Percentiles rank a stretch among this genome's conserved stretches.
These are phyloP conservation scores for Colletotrichum brevisporum DNA, from an alignment of 2,329 filamentous ascomycete species.

Conservation along the genomic window DNA sequence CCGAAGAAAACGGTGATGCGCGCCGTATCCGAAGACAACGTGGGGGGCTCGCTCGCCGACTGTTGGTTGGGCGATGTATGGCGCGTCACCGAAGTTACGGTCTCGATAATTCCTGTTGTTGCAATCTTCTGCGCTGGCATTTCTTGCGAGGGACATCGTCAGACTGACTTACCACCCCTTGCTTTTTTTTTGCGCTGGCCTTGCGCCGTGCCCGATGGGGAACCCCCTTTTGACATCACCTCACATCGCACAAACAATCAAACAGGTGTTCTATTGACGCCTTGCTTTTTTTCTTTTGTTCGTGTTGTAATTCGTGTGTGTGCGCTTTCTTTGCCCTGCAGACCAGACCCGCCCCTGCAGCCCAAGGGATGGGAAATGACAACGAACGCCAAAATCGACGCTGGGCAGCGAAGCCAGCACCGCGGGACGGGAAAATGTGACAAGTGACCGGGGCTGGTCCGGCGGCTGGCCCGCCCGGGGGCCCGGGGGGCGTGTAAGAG, in stretches of 20 bases:
- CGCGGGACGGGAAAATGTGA: constrained; percentile 6
- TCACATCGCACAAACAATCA: background rate
- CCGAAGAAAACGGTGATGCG: background rate
- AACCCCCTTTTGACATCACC: background rate
- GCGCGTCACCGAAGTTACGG: background rate
- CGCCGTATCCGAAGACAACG: constrained; percentile 2
- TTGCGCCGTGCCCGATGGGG: background rate
- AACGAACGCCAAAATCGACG: constrained; percentile 11
- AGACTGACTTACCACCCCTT: constrained; percentile 3
- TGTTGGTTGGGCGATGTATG: constrained; percentile 15
- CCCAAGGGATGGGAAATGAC: constrained; percentile 12
- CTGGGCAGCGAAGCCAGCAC: background rate
- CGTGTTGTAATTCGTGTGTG: no score
- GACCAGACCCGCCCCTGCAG: constrained; percentile 3
- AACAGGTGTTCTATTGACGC: no score
- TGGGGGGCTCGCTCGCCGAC: constrained; percentile 1
- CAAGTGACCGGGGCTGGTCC: constrained; percentile 23
- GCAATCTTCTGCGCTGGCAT: background rate
- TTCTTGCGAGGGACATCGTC: constrained; percentile 8
- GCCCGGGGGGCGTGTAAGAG: no score
- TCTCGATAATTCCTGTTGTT: background rate
- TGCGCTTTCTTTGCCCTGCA: no score
- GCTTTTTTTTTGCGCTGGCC: background rate
- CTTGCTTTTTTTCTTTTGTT: background rate
- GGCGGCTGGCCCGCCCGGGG: background rate